Evolutionary conservation across 352 stramenopile genomes (phyloP).

Genomic region (Phytophthora capsici): DNA sequence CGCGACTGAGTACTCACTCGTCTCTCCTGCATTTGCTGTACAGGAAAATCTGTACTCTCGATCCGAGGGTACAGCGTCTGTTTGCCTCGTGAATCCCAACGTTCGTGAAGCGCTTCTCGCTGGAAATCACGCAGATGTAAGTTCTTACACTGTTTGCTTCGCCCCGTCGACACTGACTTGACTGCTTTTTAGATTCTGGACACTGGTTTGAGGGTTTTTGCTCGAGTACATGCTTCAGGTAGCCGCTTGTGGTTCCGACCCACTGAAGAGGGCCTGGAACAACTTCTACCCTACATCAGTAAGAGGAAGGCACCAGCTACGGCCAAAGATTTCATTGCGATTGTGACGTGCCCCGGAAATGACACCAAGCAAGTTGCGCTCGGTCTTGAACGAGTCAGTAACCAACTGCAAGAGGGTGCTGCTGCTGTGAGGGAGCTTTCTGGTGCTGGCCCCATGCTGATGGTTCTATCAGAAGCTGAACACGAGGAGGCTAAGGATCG

Average conservation of each 20-base stretch:
- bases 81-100: slow-evolving; percentile 66
- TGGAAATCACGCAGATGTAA: slow-evolving; percentile 58
- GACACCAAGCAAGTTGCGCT: slow-evolving; percentile 34
- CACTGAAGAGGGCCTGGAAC: slow-evolving; percentile 77
- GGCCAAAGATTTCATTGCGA: slow-evolving; percentile 25
- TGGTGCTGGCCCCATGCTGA: slow-evolving; percentile 54
- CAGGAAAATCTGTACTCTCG: slow-evolving; percentile 69
- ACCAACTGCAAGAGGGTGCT: slow-evolving; percentile 37
- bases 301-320: slow-evolving; percentile 57
- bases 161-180: neutral
- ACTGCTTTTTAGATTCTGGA: slow-evolving; percentile 69
- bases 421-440: slow-evolving; percentile 38
- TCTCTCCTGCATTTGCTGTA: neutral
- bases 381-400: slow-evolving; percentile 46
- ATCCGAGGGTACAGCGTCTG: slow-evolving; percentile 67
- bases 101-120: slow-evolving; percentile 60
- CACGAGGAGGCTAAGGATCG: slow-evolving; percentile 1
- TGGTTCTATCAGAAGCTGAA: slow-evolving; percentile 26
- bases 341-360: slow-evolving; percentile 29
- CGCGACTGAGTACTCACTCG: neutral
- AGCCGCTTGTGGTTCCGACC: slow-evolving; percentile 71
- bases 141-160: neutral
- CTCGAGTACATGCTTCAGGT: slow-evolving; percentile 58
- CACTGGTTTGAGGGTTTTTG: slow-evolving; percentile 89
- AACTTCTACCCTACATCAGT: slow-evolving; percentile 82